Conservation (phyloP, 805 yeast species). For the Danielozyma ontarioensis region DNA sequence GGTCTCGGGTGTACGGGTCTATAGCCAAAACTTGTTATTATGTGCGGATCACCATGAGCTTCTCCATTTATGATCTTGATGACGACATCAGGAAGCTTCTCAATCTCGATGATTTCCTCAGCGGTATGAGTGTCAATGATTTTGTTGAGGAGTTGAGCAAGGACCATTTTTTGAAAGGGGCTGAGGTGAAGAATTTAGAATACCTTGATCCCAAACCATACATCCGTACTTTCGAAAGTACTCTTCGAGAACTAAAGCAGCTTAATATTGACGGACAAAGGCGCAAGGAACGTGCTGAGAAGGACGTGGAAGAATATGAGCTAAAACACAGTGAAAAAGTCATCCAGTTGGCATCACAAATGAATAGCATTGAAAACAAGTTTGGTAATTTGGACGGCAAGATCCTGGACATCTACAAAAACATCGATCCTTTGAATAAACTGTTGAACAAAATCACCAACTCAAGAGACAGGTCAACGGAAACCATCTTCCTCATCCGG, state of each 20-base stretch:
- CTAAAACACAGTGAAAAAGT: constrained; percentile 65
- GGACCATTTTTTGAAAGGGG: constrained; percentile 51
- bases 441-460: constrained; percentile 61
- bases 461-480: constrained; percentile 67
- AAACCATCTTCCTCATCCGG: constrained; percentile 66
- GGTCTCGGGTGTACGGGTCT: no score
- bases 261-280: constrained; percentile 52
- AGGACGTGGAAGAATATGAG: constrained; percentile 57
- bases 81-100: constrained; percentile 54
- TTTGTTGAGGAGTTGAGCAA: constrained; percentile 76
- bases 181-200: constrained; percentile 47
- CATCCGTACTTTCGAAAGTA: constrained; percentile 87
- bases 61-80: constrained; percentile 56
- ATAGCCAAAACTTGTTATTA: no score
- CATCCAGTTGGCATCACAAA: constrained; percentile 45
- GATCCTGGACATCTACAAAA: constrained; percentile 52
- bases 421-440: constrained; percentile 66
- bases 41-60: no score
- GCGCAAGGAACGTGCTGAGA: constrained; percentile 47
- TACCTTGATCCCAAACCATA: constrained; percentile 89
- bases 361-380: constrained; percentile 40
- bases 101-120: constrained; percentile 58
- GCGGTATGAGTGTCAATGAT: constrained; percentile 68
- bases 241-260: constrained; percentile 63
- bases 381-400: constrained; percentile 48